A percentile compares a stretch with the other conserved stretches of the same genome.
Conservation (phyloP, 2,329 filamentous ascomycete species). For the Trichoderma afroharzianum region DNA sequence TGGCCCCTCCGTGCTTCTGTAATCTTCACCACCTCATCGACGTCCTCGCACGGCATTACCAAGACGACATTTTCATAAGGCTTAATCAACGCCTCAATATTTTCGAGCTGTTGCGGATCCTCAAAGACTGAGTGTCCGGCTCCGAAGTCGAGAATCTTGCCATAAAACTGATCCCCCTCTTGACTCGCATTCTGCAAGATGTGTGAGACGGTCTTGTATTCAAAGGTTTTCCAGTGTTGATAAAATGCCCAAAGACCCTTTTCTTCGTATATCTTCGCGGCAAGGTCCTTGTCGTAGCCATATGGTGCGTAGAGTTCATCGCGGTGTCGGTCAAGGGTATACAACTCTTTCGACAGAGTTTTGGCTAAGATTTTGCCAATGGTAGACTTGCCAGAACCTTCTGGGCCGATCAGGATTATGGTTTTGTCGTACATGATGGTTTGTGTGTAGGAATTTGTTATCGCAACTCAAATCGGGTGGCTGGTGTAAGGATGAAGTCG, state of each 20-base stretch:
- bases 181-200: neutral
- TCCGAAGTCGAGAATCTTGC: slow-evolving; percentile 16
- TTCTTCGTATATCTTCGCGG: neutral
- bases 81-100: neutral
- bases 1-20: slow-evolving; percentile 6
- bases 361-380: slow-evolving; percentile 4
- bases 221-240: neutral
- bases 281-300: neutral
- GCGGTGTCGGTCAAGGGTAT: slow-evolving; percentile 17
- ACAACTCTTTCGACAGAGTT: neutral
- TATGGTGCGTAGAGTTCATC: slow-evolving; percentile 17
- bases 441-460: neutral
- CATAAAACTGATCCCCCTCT: slow-evolving; percentile 3
- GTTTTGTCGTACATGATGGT: neutral
- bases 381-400: slow-evolving; percentile 18
- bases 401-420: slow-evolving; percentile 16
- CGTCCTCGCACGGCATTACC: slow-evolving; percentile 7
- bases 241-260: neutral
- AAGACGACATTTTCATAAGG: slow-evolving; percentile 1
- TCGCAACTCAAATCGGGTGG: neutral
- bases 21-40: slow-evolving; percentile 5
- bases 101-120: neutral
- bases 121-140: slow-evolving; percentile 17
- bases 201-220: neutral
- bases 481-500: neutral